phyloP scores from a whole-genome alignment of 192 early-diverging fungal species.

The Haplosporangium gracile region DNA sequence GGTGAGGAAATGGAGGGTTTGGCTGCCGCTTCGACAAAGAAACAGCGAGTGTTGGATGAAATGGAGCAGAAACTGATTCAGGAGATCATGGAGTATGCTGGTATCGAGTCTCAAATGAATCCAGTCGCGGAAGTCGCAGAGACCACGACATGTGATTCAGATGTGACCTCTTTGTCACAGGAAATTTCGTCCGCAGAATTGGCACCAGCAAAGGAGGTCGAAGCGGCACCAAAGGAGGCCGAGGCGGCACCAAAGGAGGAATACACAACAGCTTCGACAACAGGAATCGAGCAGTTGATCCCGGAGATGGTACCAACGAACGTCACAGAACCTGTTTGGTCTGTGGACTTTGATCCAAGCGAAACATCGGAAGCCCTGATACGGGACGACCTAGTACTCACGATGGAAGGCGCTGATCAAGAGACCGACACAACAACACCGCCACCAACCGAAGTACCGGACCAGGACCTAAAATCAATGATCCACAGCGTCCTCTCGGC shows the following conservation, averaged over 20 bases:
- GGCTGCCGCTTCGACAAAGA: neutral
- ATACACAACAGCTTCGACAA: neutral
- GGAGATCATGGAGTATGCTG: slow-evolving; percentile 24
- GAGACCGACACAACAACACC: neutral
- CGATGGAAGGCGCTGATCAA: neutral
- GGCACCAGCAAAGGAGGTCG: neutral
- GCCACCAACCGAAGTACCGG: neutral
- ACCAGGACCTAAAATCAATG: slow-evolving; percentile 17
- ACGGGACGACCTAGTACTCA: neutral
- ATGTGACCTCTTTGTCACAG: neutral
- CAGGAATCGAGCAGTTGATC: neutral
- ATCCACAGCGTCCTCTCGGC: slow-evolving; percentile 29
- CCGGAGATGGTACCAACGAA: neutral
- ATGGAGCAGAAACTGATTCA: slow-evolving; percentile 31
- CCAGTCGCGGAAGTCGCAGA: neutral
- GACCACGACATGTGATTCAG: neutral
- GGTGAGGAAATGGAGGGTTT: neutral
- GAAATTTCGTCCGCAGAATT: neutral
- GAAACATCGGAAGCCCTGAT: neutral
- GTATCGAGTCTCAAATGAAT: neutral
- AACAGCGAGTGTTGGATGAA: slow-evolving; percentile 16
- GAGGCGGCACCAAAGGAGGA: neutral
- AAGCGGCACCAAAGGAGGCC: neutral
- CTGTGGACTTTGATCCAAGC: neutral
- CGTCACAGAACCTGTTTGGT: neutral